A percentile compares a stretch with the other conserved stretches of the same genome.
Evolutionary conservation across 257 asterid species (phyloP).

Genomic region (Nicotiana paniculata): DNA sequence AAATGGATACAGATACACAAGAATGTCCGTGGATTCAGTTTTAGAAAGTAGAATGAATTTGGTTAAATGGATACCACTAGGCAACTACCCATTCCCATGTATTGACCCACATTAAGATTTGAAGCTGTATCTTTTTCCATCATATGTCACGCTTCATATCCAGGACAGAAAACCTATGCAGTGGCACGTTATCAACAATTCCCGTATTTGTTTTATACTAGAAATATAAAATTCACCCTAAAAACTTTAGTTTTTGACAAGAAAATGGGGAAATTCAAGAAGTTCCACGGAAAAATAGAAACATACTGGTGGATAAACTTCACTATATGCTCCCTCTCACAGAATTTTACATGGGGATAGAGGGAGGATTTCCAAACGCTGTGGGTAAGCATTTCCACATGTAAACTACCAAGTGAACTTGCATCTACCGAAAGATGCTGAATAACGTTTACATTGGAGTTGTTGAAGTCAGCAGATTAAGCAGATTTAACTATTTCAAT

Average conservation of each 20-base stretch:
- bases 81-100: neutral
- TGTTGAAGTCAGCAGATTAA: neutral
- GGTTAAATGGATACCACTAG: neutral
- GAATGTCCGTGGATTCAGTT: no score
- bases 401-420: neutral
- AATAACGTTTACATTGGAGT: neutral
- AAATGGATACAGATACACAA: neutral
- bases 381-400: neutral
- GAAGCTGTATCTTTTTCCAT: neutral
- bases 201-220: neutral
- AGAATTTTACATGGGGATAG: neutral
- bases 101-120: neutral
- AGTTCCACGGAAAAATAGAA: neutral
- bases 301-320: neutral
- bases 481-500: neutral
- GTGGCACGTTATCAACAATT: neutral
- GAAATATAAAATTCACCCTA: neutral
- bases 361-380: neutral
- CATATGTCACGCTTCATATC: neutral
- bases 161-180: neutral
- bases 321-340: neutral
- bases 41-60: no score
- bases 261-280: neutral
- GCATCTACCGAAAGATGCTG: no score
- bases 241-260: neutral